A percentile compares a stretch with the other conserved stretches of the same genome.
Evolutionary conservation across 306 rosid genomes (phyloP).

Genomic region (barrel medic (Medicago truncatula)): MtrunA17r5.0-ANR NC_053046.1:15718001-15718500

Average conservation of each 20-base stretch:
- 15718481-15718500: background rate
- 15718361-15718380: background rate
- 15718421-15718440: slow-evolving; percentile 8
- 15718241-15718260: background rate
- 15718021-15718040: slow-evolving; percentile 13
- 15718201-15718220: background rate
- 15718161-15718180: background rate
- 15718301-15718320: background rate
- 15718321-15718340: too few relatives aligned
- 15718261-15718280: background rate
- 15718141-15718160: background rate
- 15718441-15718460: background rate
- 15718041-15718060: slow-evolving; percentile 36
- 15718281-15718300: background rate
- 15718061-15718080: background rate
- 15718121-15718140: too few relatives aligned
- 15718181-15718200: slow-evolving; percentile 11
- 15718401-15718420: slow-evolving; percentile 1
- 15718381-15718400: background rate
- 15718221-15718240: background rate
- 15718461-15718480: background rate
- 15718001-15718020: background rate
- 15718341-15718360: background rate
- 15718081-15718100: too few relatives aligned
- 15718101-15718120: too few relatives aligned